These are phyloP conservation scores for Cryptosporidium bovis DNA, from an alignment of 169 alveolate species.

Conservation along the genomic window DNA sequence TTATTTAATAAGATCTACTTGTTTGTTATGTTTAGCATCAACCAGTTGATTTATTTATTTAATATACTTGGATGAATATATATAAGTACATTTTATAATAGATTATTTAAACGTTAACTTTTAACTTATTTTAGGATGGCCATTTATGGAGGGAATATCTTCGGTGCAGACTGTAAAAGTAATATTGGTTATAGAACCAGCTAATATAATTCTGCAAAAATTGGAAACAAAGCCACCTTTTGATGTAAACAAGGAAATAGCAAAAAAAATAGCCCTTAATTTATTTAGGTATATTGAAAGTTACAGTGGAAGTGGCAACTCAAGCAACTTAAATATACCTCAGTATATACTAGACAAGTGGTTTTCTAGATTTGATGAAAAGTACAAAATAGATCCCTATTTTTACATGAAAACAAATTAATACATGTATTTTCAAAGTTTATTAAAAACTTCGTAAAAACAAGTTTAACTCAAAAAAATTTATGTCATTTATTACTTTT, in stretches of 20 bases:
- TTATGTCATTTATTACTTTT: neutral
- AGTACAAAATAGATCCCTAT: constrained; percentile 89
- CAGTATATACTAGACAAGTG: constrained; percentile 85
- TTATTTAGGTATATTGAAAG: constrained; percentile 85
- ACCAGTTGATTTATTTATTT: neutral
- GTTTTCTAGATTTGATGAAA: constrained; percentile 85
- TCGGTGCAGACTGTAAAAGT: constrained; percentile 35
- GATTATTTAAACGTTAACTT: too few species aligned
- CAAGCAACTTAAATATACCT: constrained; percentile 84
- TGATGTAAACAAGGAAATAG: constrained; percentile 74
- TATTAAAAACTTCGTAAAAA: too few species aligned
- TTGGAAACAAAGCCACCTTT: constrained; percentile 60
- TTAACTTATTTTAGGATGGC: constrained; percentile 48
- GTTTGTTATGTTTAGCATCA: neutral
- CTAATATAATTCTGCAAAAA: constrained; percentile 20
- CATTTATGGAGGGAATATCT: constrained; percentile 50
- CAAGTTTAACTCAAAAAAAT: neutral
- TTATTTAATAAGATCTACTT: too few species aligned
- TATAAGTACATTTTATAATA: too few species aligned
- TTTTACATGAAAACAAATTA: constrained; percentile 84
- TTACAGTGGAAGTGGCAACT: constrained; percentile 78
- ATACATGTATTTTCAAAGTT: neutral
- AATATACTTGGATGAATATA: neutral
- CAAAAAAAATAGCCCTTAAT: constrained; percentile 87
- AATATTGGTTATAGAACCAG: constrained; percentile 22